Evolutionary conservation across 495 filamentous ascomycete genomes (phyloP).

Genomic region (Copromyces sp.): DNA sequence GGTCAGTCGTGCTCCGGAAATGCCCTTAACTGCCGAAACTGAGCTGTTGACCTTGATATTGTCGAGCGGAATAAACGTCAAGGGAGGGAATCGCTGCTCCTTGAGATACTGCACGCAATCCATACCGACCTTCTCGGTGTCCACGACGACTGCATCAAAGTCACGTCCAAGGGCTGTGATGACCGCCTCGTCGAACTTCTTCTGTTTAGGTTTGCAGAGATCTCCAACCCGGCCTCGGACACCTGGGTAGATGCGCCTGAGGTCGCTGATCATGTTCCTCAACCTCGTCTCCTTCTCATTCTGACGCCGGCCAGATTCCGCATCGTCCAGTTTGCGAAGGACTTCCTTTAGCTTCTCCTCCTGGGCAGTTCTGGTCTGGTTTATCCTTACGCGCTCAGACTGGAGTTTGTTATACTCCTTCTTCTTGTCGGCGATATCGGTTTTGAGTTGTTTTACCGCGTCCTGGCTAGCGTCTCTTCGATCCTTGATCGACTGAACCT

Average conservation of each 20-base stretch:
- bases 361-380: slow-evolving; percentile 72
- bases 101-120: slow-evolving; percentile 92
- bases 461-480: slow-evolving; percentile 50
- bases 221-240: slow-evolving; percentile 86
- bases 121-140: slow-evolving; percentile 86
- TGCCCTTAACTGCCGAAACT: slow-evolving; percentile 82
- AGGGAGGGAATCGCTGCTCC: slow-evolving; percentile 72
- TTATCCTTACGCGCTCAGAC: slow-evolving; percentile 70
- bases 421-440: slow-evolving; percentile 81
- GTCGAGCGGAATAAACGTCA: slow-evolving; percentile 90
- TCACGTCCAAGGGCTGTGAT: slow-evolving; percentile 86
- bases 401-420: slow-evolving; percentile 76
- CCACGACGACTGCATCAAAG: slow-evolving; percentile 91
- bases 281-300: slow-evolving; percentile 67
- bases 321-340: slow-evolving; percentile 66
- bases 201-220: slow-evolving; percentile 90
- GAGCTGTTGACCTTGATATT: slow-evolving; percentile 88
- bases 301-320: slow-evolving; percentile 72
- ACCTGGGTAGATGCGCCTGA: slow-evolving; percentile 87
- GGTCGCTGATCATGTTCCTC: slow-evolving; percentile 67
- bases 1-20: slow-evolving; percentile 73
- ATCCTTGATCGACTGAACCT: slow-evolving; percentile 58
- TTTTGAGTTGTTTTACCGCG: slow-evolving; percentile 52
- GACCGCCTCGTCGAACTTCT: slow-evolving; percentile 88
- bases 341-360: slow-evolving; percentile 85